Evolutionary conservation across 768 basidiomycete species (phyloP).

Genomic region (Suillus alpinus): DNA sequence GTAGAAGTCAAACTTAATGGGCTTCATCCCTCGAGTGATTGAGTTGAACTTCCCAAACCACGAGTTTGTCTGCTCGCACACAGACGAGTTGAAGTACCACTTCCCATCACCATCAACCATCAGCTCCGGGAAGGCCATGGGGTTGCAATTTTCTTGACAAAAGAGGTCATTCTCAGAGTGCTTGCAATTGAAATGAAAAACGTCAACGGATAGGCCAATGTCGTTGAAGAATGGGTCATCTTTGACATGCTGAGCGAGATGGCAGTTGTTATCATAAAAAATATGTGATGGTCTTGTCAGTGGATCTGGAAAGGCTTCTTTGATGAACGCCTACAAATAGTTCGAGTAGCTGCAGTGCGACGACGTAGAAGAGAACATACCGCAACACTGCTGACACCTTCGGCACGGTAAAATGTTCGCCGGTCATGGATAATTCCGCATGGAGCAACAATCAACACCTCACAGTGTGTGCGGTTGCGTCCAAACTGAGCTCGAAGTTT

Average conservation of each 20-base stretch:
- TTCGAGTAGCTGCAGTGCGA: too few relatives aligned
- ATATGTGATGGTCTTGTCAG: too few relatives aligned
- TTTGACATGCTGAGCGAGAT: conserved; percentile 14
- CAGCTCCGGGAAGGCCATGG: conserved; percentile 28
- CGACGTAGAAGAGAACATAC: conserved; percentile 11
- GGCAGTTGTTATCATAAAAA: conserved; percentile 29
- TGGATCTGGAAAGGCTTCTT: too few relatives aligned
- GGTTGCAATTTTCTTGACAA: conserved; percentile 31
- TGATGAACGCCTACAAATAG: too few relatives aligned
- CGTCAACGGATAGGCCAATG: conserved; percentile 32
- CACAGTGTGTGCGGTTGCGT: conserved; percentile 31
- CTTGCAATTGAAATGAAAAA: conserved; percentile 34
- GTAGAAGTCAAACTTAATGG: too few relatives aligned
- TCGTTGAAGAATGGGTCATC: conserved; percentile 15
- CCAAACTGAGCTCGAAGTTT: conserved; percentile 27
- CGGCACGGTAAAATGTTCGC: conserved; percentile 25
- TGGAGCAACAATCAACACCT: conserved; percentile 28
- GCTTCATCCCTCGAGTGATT: too few relatives aligned
- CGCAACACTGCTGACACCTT: conserved; percentile 11
- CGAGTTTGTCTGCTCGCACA: neutral
- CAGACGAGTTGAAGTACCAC: neutral
- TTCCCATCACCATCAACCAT: neutral
- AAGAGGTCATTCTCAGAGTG: conserved; percentile 24
- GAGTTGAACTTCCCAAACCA: neutral
- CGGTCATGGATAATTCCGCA: conserved; percentile 32